Conservation (phyloP, 768 basidiomycete species). For the Leccinum arenicola region DNA sequence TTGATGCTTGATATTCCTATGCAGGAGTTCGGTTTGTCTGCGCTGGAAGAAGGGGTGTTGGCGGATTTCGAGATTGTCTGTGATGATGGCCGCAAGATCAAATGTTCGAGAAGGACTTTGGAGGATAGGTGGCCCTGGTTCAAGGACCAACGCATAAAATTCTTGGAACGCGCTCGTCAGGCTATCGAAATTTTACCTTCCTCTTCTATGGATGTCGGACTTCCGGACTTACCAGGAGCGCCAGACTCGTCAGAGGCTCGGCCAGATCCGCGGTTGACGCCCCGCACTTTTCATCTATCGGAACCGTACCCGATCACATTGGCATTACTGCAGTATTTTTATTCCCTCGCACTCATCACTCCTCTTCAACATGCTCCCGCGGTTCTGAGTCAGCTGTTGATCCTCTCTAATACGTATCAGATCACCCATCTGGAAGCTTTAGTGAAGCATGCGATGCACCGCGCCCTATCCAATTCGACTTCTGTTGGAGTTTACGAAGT, state of each 20-base stretch:
- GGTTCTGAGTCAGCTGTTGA: conserved; percentile 81
- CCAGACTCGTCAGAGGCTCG: conserved; percentile 48
- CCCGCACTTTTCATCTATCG: conserved; percentile 75
- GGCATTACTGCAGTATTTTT: conserved; percentile 92
- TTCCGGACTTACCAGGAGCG: conserved; percentile 59
- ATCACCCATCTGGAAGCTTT: conserved; percentile 71
- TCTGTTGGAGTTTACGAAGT: conserved; percentile 95
- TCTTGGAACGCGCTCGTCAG: conserved; percentile 54
- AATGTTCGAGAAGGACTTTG: conserved; percentile 79
- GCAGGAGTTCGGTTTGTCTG: conserved; percentile 82
- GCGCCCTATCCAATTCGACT: conserved; percentile 75
- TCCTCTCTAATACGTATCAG: conserved; percentile 81
- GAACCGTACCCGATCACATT: conserved; percentile 88
- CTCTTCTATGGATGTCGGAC: conserved; percentile 58
- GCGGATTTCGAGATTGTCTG: conserved; percentile 92
- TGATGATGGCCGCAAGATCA: conserved; percentile 82
- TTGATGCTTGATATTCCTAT: conserved; percentile 63
- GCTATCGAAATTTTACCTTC: conserved; percentile 58
- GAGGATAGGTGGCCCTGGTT: conserved; percentile 98
- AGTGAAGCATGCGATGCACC: conserved; percentile 95
- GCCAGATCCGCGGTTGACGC: conserved; percentile 77
- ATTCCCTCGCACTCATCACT: conserved; percentile 81
- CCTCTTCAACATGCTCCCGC: conserved; percentile 90
- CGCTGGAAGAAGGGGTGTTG: conserved; percentile 76
- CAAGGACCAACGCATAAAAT: conserved; percentile 60